A percentile compares a stretch with the other conserved stretches of the same genome.
Conservation (phyloP, 2,329 filamentous ascomycete genomes). For the Arthrobotrys sphaeroides region DNA sequence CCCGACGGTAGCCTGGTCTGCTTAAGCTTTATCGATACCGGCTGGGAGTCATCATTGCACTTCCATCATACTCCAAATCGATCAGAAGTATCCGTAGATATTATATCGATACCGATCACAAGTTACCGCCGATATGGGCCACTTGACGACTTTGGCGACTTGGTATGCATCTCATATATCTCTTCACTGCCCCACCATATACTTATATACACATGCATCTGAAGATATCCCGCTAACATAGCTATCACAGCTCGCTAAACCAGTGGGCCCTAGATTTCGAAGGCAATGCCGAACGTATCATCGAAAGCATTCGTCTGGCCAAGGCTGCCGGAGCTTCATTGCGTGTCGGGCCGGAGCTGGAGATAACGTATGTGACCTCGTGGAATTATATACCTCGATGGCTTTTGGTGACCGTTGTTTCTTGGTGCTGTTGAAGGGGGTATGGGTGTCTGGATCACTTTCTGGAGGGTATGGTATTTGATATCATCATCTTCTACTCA, state of each 20-base stretch:
- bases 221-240: neutral
- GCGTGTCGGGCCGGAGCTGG: slow-evolving; percentile 69
- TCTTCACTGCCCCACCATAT: neutral
- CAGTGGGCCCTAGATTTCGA: slow-evolving; percentile 70
- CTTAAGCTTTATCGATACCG: neutral
- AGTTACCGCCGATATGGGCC: slow-evolving; percentile 59
- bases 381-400: no score
- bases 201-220: slow-evolving; percentile 54
- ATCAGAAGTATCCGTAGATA: no score
- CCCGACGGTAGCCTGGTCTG: no score
- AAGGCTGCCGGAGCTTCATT: slow-evolving; percentile 71
- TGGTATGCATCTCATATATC: slow-evolving; percentile 35
- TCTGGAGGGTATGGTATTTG: slow-evolving; percentile 64
- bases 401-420: slow-evolving; percentile 59
- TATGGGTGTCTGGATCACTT: slow-evolving; percentile 76
- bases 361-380: slow-evolving; percentile 64
- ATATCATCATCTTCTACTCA: slow-evolving; percentile 54
- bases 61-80: no score
- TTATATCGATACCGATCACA: neutral
- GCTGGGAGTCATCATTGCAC: no score
- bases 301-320: slow-evolving; percentile 70
- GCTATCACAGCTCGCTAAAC: slow-evolving; percentile 59
- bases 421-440: slow-evolving; percentile 65
- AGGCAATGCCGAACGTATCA: slow-evolving; percentile 72
- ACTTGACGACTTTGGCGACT: slow-evolving; percentile 63